These are phyloP conservation scores for Rhododendron henanense DNA, from an alignment of 148 eudicot genomes.

Conservation along the genomic window DNA sequence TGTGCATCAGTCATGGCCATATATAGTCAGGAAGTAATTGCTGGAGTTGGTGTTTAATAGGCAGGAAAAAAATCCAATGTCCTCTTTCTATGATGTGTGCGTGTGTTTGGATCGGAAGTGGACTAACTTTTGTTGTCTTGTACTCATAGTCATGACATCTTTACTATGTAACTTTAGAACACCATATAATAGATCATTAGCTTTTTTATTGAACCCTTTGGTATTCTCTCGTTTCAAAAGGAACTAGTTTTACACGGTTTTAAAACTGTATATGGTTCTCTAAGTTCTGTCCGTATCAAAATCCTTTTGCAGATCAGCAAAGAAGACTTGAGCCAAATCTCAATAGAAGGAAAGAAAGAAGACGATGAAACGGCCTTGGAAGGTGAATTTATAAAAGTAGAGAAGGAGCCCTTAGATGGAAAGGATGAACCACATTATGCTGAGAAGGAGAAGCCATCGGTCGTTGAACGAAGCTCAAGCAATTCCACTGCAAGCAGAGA, in stretches of 20 bases:
- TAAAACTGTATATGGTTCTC: neutral
- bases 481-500: slow-evolving; percentile 46
- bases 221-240: neutral
- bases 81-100: neutral
- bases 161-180: neutral
- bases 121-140: neutral
- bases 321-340: slow-evolving; percentile 21
- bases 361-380: slow-evolving; percentile 63
- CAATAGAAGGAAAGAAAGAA: slow-evolving; percentile 42
- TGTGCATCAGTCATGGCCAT: neutral
- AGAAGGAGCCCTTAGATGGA: slow-evolving; percentile 55
- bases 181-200: neutral
- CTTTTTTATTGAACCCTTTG: neutral
- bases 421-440: slow-evolving; percentile 37
- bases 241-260: neutral
- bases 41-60: neutral
- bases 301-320: slow-evolving; percentile 15
- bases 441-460: slow-evolving; percentile 26
- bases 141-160: neutral
- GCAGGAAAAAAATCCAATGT: neutral
- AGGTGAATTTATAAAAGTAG: slow-evolving; percentile 91
- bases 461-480: slow-evolving; percentile 29
- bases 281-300: neutral
- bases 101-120: neutral
- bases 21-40: neutral